Evolutionary conservation across 768 basidiomycete species (phyloP), one percentile per base, ranked within the genome.

Genomic region (Xerocomellus chrysenteron): DNA sequence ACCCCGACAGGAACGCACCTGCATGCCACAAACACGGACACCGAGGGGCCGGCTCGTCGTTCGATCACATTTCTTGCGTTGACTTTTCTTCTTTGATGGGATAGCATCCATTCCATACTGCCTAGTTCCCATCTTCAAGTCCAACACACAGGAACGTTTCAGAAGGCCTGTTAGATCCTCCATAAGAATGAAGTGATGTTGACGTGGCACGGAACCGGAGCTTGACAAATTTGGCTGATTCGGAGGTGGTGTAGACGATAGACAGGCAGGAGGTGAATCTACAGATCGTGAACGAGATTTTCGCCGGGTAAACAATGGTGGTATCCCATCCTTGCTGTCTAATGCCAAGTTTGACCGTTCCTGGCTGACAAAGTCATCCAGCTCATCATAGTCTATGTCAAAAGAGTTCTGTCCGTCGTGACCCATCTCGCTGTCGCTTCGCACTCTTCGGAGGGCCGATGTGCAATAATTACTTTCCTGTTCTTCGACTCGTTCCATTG

Each of bases 71-170:
- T 99, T 99, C 75, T 97, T 97, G 52, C 95, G 84, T 76, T 99
- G 97, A 68, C 95, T 98, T 77, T 90, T 94, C 83, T 97, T 98
- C 78, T 99, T 99, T 50, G 85, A 78, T 1, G 86, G 75, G 10
- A 88, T 90, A 26, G 97, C 97, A 64, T 97, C 93, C 76, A 96
- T 90, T 19, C 97, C 97, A 73, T 98, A 98, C 75, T 99, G 97
- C 35, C 97, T 80, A 32, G 95, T 98, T n/a, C 97, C 97, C 97
- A 98, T 98, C 79, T 99, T 99, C 65, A 99, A 78, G 73, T 99
- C 97, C 66, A 98, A 83, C 41, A 99, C 96, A 67, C 97, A 99
- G 10, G 97, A 92, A 48, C 82, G 83, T 73, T 90, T 95, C 67
- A 97, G 73, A 35, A 90, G 79, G 26, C 97, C 97, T 3, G 97